Evolutionary conservation across 805 yeast genomes (phyloP).

Genomic region (Candida mattraensis): DNA sequence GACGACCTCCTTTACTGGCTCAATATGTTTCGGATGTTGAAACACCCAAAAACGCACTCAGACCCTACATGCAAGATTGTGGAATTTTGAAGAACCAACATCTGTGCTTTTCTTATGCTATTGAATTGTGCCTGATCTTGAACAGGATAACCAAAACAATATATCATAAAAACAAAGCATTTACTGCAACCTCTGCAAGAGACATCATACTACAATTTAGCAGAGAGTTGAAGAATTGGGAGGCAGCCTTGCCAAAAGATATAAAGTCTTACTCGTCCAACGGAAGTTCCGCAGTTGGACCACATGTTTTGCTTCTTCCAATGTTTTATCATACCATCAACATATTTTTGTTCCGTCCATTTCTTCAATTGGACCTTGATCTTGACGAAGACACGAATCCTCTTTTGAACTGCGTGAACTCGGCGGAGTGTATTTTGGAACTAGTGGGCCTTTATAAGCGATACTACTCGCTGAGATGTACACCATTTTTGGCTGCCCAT

Average conservation of each 20-base stretch:
- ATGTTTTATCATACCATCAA: slow-evolving; percentile 1
- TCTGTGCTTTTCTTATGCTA: slow-evolving; percentile 4
- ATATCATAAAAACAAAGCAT: slow-evolving; percentile 1
- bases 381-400: not conserved
- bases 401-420: not conserved
- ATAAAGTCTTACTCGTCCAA: not conserved
- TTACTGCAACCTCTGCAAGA: not conserved
- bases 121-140: slow-evolving; percentile 1
- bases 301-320: slow-evolving; percentile 3
- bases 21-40: slow-evolving; percentile 1
- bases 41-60: not conserved
- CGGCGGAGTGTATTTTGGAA: not conserved
- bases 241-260: not conserved
- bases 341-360: slow-evolving; percentile 5
- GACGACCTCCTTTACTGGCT: slow-evolving; percentile 4
- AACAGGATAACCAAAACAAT: slow-evolving; percentile 1
- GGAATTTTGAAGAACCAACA: slow-evolving; percentile 4
- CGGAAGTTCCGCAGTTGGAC: not conserved
- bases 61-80: slow-evolving; percentile 2
- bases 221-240: slow-evolving; percentile 1
- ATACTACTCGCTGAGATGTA: not conserved
- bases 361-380: not conserved
- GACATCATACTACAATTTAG: not conserved
- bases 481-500: slow-evolving; percentile 3
- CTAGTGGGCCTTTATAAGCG: not conserved